Conservation (phyloP, 1,139 yeast species). For the Protomyces lactucae-debilis region DNA sequence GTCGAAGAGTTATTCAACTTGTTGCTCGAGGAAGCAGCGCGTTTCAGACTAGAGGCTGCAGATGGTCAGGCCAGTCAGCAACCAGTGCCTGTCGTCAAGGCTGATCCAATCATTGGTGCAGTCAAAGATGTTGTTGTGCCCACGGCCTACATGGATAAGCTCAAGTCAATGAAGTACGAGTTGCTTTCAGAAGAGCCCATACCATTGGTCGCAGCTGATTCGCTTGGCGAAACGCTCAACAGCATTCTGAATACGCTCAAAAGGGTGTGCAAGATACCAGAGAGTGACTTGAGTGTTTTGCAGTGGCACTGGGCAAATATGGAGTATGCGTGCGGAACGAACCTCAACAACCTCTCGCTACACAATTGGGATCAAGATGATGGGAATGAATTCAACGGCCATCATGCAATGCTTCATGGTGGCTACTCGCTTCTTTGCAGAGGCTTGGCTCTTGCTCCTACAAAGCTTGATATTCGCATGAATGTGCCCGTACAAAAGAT, state of each 20-base stretch:
- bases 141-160: background rate
- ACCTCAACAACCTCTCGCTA: constrained; percentile 40
- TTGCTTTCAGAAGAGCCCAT: background rate
- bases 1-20: constrained; percentile 41
- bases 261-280: constrained; percentile 39
- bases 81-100: constrained; percentile 18
- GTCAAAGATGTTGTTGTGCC: background rate
- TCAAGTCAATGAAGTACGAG: constrained; percentile 1
- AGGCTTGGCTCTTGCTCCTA: constrained; percentile 43
- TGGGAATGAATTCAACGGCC: constrained; percentile 43
- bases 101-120: constrained; percentile 27
- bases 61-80: background rate
- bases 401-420: constrained; percentile 41
- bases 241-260: constrained; percentile 39
- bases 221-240: constrained; percentile 42
- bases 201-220: background rate
- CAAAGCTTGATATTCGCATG: constrained; percentile 43
- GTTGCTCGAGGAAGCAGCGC: constrained; percentile 41
- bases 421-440: constrained; percentile 42
- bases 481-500: constrained; percentile 42
- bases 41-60: constrained; percentile 35
- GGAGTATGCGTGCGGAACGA: constrained; percentile 43
- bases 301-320: constrained; percentile 46
- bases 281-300: constrained; percentile 40
- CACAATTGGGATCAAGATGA: constrained; percentile 46